Conservation (phyloP, 768 basidiomycete genomes). For the Trametes cingulata region DNA sequence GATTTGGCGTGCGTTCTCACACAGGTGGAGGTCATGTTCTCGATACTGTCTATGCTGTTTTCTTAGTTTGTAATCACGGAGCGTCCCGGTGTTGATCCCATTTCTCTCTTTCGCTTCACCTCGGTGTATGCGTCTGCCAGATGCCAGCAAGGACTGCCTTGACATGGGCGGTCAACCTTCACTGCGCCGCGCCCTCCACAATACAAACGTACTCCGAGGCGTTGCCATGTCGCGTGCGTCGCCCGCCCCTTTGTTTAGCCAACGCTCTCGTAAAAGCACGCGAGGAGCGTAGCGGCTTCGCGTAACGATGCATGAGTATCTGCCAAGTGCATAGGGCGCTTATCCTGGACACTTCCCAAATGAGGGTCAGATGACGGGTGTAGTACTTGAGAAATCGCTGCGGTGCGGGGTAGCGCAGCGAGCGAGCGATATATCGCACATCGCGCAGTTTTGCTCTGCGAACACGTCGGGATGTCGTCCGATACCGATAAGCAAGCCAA, state of each 20-base stretch:
- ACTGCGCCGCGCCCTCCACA: too few relatives aligned
- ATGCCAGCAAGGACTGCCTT: background rate
- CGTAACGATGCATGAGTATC: background rate
- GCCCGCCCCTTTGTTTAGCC: too few relatives aligned
- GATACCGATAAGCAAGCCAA: constrained; percentile 8
- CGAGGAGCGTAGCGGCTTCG: too few relatives aligned
- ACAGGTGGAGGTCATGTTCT: constrained; percentile 23
- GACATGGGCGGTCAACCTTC: background rate
- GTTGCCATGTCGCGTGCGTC: too few relatives aligned
- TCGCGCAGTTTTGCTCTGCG: background rate
- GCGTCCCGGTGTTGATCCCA: constrained; percentile 24
- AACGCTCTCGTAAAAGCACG: too few relatives aligned
- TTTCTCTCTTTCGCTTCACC: constrained; percentile 14
- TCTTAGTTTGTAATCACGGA: constrained; percentile 22
- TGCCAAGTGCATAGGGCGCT: background rate
- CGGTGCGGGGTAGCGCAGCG: background rate
- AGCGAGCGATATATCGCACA: background rate
- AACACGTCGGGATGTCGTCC: constrained; percentile 6
- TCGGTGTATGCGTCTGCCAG: background rate
- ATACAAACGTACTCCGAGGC: too few relatives aligned
- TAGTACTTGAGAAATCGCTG: background rate
- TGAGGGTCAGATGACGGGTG: background rate
- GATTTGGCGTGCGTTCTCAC: constrained; percentile 17
- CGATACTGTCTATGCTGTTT: constrained; percentile 23
- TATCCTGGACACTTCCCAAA: background rate